These are phyloP conservation scores for Debaryomyces coudertii DNA, from an alignment of 1,139 yeast genomes.

Conservation along the genomic window DNA sequence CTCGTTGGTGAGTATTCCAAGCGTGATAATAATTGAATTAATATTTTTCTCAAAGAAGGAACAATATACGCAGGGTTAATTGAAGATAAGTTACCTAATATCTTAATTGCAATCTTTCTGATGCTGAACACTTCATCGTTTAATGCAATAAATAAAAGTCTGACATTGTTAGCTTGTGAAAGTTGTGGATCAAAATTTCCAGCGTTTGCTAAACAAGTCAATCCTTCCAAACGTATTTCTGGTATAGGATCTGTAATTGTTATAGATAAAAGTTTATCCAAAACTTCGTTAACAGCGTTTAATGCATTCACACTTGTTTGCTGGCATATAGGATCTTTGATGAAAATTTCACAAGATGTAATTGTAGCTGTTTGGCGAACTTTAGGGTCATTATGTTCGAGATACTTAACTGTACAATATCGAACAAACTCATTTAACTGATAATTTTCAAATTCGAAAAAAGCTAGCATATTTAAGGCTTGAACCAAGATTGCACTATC, in stretches of 20 bases:
- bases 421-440: slow-evolving; percentile 87
- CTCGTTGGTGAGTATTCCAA: slow-evolving; percentile 78
- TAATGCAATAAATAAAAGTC: slow-evolving; percentile 81
- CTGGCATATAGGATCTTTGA: slow-evolving; percentile 79
- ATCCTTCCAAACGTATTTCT: slow-evolving; percentile 80
- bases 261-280: slow-evolving; percentile 76
- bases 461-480: slow-evolving; percentile 72
- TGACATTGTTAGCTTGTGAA: slow-evolving; percentile 90
- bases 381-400: slow-evolving; percentile 76
- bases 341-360: slow-evolving; percentile 79
- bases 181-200: slow-evolving; percentile 85
- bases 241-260: slow-evolving; percentile 90
- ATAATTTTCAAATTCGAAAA: slow-evolving; percentile 73
- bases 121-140: slow-evolving; percentile 90
- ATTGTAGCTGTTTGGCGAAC: slow-evolving; percentile 86
- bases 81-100: slow-evolving; percentile 81
- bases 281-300: slow-evolving; percentile 80
- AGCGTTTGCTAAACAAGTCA: slow-evolving; percentile 63
- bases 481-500: slow-evolving; percentile 62
- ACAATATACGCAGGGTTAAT: slow-evolving; percentile 96
- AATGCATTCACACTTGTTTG: slow-evolving; percentile 86
- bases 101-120: slow-evolving; percentile 74
- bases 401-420: slow-evolving; percentile 76
- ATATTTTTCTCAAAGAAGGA: slow-evolving; percentile 84
- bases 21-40: slow-evolving; percentile 83